Evolutionary conservation across 352 stramenopile genomes (phyloP).

Genomic region (Phytophthora citricola): DNA sequence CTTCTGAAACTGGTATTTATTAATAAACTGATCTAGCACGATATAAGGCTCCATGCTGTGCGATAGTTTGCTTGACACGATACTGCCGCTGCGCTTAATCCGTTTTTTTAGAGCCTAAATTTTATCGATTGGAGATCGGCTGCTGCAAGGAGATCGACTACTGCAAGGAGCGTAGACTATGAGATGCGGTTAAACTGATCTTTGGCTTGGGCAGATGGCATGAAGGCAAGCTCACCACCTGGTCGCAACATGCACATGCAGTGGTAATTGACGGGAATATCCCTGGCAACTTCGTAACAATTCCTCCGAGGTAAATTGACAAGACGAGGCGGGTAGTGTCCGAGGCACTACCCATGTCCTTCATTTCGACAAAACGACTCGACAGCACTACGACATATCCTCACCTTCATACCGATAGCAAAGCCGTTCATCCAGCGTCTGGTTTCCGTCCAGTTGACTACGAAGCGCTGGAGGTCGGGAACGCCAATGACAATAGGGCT

Average conservation of each 20-base stretch:
- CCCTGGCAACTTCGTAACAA: not conserved
- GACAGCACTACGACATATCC: constrained; percentile 3
- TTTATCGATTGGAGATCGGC: not conserved
- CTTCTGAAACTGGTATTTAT: too few species aligned
- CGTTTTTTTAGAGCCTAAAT: too few species aligned
- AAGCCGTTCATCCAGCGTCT: constrained; percentile 11
- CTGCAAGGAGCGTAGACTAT: not conserved
- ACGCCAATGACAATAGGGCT: not conserved
- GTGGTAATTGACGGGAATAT: constrained; percentile 12
- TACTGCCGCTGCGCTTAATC: too few species aligned
- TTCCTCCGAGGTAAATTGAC: constrained; percentile 12
- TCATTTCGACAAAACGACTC: not conserved
- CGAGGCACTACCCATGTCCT: not conserved
- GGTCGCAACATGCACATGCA: not conserved
- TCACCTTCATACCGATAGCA: not conserved
- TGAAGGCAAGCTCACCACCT: constrained; percentile 11
- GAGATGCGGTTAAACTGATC: constrained; percentile 7
- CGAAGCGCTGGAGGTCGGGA: not conserved
- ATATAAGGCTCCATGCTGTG: too few species aligned
- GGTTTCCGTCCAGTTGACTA: not conserved
- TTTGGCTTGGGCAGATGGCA: constrained; percentile 7
- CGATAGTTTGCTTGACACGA: too few species aligned
- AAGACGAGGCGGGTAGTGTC: not conserved
- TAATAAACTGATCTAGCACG: too few species aligned
- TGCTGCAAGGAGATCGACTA: too few species aligned